These are phyloP conservation scores for Candida mesenterica DNA, from an alignment of 1,139 yeast species.

Conservation along the genomic window DNA sequence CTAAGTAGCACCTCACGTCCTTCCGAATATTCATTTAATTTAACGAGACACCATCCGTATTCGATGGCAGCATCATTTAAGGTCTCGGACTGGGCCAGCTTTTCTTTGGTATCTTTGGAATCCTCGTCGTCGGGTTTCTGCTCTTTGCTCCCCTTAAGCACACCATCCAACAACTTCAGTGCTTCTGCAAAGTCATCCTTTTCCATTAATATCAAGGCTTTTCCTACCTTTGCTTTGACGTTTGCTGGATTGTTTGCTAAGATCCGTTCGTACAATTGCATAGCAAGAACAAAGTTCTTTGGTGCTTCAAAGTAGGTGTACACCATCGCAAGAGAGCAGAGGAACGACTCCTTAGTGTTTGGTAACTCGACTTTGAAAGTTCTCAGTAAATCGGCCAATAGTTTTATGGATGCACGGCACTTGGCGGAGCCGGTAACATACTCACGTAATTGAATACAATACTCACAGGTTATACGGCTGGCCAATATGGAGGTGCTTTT, in stretches of 20 bases:
- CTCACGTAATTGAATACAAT: slow-evolving; percentile 59
- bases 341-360: slow-evolving; percentile 57
- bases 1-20: slow-evolving; percentile 55
- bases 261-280: slow-evolving; percentile 66
- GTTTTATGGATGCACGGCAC: slow-evolving; percentile 60
- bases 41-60: slow-evolving; percentile 75
- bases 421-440: slow-evolving; percentile 61
- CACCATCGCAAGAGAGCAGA: slow-evolving; percentile 68
- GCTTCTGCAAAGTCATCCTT: slow-evolving; percentile 60
- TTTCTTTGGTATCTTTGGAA: background rate
- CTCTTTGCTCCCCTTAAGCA: too few species aligned
- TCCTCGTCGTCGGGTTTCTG: too few species aligned
- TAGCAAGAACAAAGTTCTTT: slow-evolving; percentile 74
- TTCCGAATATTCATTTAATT: slow-evolving; percentile 44
- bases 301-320: slow-evolving; percentile 90
- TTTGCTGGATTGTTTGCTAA: slow-evolving; percentile 49
- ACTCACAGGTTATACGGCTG: slow-evolving; percentile 62
- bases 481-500: slow-evolving; percentile 56
- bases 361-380: slow-evolving; percentile 46
- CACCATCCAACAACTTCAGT: slow-evolving; percentile 47
- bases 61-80: slow-evolving; percentile 61
- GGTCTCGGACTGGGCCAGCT: background rate
- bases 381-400: slow-evolving; percentile 50
- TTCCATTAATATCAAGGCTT: slow-evolving; percentile 74
- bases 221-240: slow-evolving; percentile 71